phyloP scores from a whole-genome alignment of 1,139 yeast species.

The Chernovozyma sophiae-reginae region DNA sequence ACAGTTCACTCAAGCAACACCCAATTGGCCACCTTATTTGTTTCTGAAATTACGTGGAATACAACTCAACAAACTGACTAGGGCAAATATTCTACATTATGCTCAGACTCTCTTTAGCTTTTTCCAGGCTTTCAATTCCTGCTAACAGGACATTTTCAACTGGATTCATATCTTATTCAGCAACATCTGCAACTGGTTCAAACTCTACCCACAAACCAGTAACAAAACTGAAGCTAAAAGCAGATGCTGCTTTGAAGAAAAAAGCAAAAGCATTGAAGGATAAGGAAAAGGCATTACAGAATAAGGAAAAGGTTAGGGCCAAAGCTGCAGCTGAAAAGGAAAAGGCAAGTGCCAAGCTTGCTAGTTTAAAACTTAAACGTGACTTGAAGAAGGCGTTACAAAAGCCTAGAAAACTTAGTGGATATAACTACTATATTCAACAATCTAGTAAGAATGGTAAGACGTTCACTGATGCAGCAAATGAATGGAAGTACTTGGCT shows the following conservation, averaged over 20 bases:
- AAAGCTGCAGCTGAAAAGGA: constrained; percentile 6
- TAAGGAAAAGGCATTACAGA: constrained; percentile 13
- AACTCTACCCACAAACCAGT: background rate
- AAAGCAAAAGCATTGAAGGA: constrained; percentile 11
- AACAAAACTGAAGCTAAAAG: background rate
- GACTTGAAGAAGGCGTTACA: constrained; percentile 25
- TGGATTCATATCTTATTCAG: background rate
- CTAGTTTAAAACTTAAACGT: constrained; percentile 6
- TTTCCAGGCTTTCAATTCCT: background rate
- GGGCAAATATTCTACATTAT: no score
- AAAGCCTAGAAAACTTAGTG: constrained; percentile 23
- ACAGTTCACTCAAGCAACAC: no score
- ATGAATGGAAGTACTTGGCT: constrained; percentile 21
- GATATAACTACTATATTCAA: constrained; percentile 28
- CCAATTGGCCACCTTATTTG: no score
- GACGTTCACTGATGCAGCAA: constrained; percentile 14
- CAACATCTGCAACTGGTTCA: background rate
- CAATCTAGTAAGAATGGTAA: constrained; percentile 11
- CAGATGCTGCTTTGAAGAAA: background rate
- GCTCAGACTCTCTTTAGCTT: constrained; percentile 3
- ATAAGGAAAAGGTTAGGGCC: constrained; percentile 10
- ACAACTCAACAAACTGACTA: no score
- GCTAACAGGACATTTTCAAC: background rate
- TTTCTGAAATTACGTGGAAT: no score
- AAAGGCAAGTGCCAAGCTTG: constrained; percentile 11